Evolutionary conservation across 1,284 basidiomycete genomes (phyloP), one percentile per base, ranked within the genome.

Genomic region (Ustilago crameri): DNA sequence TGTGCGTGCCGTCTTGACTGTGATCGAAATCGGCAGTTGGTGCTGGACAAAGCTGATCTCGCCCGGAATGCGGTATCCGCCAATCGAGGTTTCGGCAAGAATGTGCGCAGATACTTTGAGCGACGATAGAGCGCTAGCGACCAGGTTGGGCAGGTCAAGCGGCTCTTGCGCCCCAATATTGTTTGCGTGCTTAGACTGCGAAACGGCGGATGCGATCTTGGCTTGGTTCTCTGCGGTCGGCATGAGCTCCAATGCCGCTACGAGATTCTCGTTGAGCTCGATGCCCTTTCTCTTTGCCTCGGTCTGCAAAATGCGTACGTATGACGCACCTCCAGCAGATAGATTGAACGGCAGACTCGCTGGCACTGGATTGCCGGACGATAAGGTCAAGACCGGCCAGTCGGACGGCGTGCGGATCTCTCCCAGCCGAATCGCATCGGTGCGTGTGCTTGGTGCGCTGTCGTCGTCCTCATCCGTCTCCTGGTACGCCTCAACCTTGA

Each of bases 21-120:
- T 74, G 46, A 79, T 70, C 17, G 75, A 74, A 40, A 79, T 78
- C 48, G 77, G 74, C 30, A 79, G 48, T 50, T 69, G 61, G 26
- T 62, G 64, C 52, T 78, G 74, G 7, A 67, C 61, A 47, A 79
- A 78, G 20, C 47, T 26, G 46, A 79, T 58, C 35, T 38, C 37
- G 38, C 75, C 70, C 4, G 77, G 77, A 12, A 79, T 66, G 15
- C 49, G 51, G 44, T 71, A 79, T 22, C 68, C 53, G 9, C 77
- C 77, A 12, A 79, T 55, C 5, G 58, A 59, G 1, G 69, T 74
- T 12, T 54, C 32, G 0, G 71, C 75, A 9, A 55, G 49, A 23
- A 79, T 35, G 24, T 74, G 53, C 1, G 77, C 77, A 3, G 74
- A 59, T 0, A 79, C 76, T 49, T 57, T 68, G 52, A 57, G 71